These are phyloP conservation scores for Canna indica DNA, from an alignment of 176 grass and related monocot species.

Conservation along the genomic window DNA sequence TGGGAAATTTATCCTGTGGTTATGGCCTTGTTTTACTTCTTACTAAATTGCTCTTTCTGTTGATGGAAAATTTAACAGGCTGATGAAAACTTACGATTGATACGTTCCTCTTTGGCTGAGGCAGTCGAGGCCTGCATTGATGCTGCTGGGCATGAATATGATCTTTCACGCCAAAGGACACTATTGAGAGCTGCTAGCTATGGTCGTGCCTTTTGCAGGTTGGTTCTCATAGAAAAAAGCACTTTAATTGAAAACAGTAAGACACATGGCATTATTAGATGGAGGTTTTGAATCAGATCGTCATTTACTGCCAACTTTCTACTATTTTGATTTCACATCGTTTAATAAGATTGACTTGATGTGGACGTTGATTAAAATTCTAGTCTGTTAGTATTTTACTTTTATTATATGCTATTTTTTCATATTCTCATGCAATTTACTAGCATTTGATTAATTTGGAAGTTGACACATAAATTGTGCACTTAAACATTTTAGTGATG, in stretches of 20 bases:
- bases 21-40: constrained; percentile 15
- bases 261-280: neutral
- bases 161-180: constrained; percentile 73
- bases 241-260: neutral
- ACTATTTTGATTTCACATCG: neutral
- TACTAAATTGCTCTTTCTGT: constrained; percentile 7
- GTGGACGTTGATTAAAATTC: neutral
- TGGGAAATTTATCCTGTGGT: neutral
- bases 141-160: constrained; percentile 89
- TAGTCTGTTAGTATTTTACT: neutral
- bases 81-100: constrained; percentile 86
- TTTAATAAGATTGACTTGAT: too few relatives aligned
- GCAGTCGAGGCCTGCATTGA: constrained; percentile 89
- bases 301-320: neutral
- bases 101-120: constrained; percentile 63
- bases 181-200: constrained; percentile 85
- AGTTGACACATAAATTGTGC: neutral
- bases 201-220: constrained; percentile 94
- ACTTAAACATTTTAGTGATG: neutral
- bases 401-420: neutral
- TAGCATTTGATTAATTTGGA: neutral
- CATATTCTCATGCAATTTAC: neutral
- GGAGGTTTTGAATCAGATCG: neutral
- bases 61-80: constrained; percentile 48
- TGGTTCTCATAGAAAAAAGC: neutral